Conservation (phyloP, 2,329 filamentous ascomycete genomes). For the Tolypocladium guangdongense region DNA sequence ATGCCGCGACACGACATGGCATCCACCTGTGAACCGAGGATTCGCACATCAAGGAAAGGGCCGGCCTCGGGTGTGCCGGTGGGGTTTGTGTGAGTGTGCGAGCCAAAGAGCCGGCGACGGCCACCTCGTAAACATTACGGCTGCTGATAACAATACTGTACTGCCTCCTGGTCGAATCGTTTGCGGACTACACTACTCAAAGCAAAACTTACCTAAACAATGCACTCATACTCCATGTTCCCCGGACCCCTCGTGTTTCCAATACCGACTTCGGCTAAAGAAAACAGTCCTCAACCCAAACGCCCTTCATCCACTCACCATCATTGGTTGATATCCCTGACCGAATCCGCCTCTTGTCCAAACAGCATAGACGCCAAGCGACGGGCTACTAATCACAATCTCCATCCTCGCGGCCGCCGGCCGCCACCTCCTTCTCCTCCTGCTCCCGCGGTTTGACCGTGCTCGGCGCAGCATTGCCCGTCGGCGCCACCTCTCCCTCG, state of each 20-base stretch:
- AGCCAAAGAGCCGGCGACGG: not conserved
- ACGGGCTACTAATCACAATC: not conserved
- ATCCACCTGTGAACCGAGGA: not conserved
- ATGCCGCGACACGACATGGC: not conserved
- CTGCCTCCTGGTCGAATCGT: too few species aligned
- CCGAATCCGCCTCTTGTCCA: not conserved
- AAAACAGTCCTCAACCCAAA: not conserved
- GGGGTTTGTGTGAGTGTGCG: not conserved
- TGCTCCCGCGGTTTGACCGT: not conserved
- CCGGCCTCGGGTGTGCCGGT: too few species aligned
- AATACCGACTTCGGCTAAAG: not conserved
- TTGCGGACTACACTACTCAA: not conserved
- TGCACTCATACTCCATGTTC: not conserved
- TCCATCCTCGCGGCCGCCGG: not conserved
- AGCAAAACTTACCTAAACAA: not conserved
- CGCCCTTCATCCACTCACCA: not conserved
- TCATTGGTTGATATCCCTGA: not conserved
- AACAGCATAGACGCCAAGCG: not conserved
- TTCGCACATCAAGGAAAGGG: not conserved
- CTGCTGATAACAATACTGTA: not conserved
- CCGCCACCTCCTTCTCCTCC: not conserved
- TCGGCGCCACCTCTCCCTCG: not conserved
- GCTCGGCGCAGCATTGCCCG: not conserved
- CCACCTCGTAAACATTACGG: not conserved
- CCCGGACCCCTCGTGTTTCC: not conserved